Evolutionary conservation across 2,329 filamentous ascomycete genomes (phyloP).

Genomic region (Boeremia exigua): DNA sequence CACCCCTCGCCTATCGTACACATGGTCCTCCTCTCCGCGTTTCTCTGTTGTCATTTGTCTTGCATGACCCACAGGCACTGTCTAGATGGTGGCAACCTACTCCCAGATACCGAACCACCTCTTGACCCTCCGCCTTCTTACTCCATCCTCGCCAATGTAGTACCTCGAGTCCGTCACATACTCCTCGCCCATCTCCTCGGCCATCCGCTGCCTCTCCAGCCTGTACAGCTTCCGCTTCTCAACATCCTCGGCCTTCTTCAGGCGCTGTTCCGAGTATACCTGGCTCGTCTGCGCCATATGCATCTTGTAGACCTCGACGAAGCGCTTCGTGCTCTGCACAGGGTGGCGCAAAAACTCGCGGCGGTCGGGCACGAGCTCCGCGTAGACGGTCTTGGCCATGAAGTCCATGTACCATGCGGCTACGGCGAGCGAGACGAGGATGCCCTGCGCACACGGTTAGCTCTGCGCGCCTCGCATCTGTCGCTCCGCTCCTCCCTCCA

Average conservation of each 20-base stretch:
- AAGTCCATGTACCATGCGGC: constrained; percentile 82
- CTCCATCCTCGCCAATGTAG: constrained; percentile 49
- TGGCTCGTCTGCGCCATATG: constrained; percentile 75
- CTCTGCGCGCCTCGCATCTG: neutral
- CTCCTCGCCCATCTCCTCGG: constrained; percentile 42
- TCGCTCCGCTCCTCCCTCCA: neutral
- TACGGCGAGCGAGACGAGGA: constrained; percentile 71
- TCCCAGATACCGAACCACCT: constrained; percentile 85
- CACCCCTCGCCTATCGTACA: constrained; percentile 3
- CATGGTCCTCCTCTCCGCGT: neutral
- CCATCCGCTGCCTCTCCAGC: constrained; percentile 57
- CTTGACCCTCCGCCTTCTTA: constrained; percentile 66
- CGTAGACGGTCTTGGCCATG: constrained; percentile 77
- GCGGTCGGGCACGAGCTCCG: constrained; percentile 75
- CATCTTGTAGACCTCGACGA: constrained; percentile 75
- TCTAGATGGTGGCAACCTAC: constrained; percentile 20
- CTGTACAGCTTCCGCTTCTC: constrained; percentile 85
- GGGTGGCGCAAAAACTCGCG: constrained; percentile 74
- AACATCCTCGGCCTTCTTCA: constrained; percentile 80
- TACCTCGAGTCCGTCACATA: constrained; percentile 47
- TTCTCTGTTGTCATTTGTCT: neutral
- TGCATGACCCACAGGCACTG: neutral
- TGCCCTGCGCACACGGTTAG: constrained; percentile 56
- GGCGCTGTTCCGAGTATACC: constrained; percentile 73
- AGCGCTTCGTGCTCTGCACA: constrained; percentile 67